These are phyloP conservation scores for Aureobasidium sp. DNA, from an alignment of 2,329 filamentous ascomycete genomes.

Conservation along the genomic window DNA sequence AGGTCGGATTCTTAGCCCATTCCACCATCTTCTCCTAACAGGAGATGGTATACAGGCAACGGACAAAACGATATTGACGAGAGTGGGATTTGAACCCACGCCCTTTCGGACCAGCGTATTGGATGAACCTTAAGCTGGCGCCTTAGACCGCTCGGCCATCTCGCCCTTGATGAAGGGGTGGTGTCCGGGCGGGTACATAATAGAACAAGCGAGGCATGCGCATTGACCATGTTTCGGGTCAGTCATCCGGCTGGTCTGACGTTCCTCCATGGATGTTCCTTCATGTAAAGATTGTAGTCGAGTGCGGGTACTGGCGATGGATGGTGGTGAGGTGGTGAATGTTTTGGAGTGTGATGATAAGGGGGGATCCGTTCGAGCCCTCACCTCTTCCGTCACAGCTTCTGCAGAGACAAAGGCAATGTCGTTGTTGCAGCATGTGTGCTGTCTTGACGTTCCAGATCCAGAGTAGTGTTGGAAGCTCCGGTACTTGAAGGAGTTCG, in stretches of 20 bases:
- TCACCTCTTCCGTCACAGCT: not conserved
- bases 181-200: not conserved
- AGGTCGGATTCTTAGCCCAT: not conserved
- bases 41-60: not conserved
- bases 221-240: not conserved
- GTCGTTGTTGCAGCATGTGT: no score
- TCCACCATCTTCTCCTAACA: not conserved
- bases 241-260: not conserved
- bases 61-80: not conserved
- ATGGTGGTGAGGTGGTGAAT: no score
- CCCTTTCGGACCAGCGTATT: constrained; percentile 4
- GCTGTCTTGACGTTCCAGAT: no score
- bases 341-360: not conserved
- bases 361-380: not conserved
- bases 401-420: not conserved
- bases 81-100: not conserved
- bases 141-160: not conserved
- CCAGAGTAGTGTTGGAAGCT: no score
- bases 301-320: no score
- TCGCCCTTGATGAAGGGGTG: not conserved
- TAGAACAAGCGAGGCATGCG: not conserved
- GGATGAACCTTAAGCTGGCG: constrained; percentile 4
- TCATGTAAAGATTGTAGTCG: not conserved
- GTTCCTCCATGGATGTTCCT: not conserved
- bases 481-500: no score